A percentile compares a stretch with the other conserved stretches of the same genome.
phyloP scores from a whole-genome alignment of 768 basidiomycete species.

The Agrocybe chaxingu region DNA sequence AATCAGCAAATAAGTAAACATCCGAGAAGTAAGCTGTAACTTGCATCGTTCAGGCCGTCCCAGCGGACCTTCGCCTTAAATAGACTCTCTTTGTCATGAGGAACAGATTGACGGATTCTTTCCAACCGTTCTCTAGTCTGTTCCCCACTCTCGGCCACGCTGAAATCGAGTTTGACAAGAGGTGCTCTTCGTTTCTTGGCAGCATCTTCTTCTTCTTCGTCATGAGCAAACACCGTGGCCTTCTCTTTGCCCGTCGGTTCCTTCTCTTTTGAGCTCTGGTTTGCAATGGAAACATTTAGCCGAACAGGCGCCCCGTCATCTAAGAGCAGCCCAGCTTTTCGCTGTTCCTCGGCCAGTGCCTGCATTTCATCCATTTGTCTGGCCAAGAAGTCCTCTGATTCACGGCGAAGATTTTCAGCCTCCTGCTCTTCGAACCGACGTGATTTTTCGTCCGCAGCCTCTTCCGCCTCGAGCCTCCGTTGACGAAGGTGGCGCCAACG shows the following conservation, averaged over 20 bases:
- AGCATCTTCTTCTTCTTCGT: slow-evolving; percentile 87
- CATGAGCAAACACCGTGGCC: slow-evolving; percentile 68
- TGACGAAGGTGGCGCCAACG: slow-evolving; percentile 84
- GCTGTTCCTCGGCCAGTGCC: slow-evolving; percentile 84
- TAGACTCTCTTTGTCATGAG: slow-evolving; percentile 71
- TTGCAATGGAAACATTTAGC: slow-evolving; percentile 71
- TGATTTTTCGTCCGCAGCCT: slow-evolving; percentile 81
- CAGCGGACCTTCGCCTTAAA: slow-evolving; percentile 88
- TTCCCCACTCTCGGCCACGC: slow-evolving; percentile 74
- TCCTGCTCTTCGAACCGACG: slow-evolving; percentile 82
- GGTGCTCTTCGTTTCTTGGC: slow-evolving; percentile 80
- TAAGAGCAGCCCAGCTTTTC: slow-evolving; percentile 84
- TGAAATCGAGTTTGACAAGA: slow-evolving; percentile 88
- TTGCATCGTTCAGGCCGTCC: slow-evolving; percentile 87
- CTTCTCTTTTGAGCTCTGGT: slow-evolving; percentile 42
- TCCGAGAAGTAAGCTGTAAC: slow-evolving; percentile 19
- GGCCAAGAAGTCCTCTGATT: slow-evolving; percentile 92
- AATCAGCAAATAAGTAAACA: slow-evolving; percentile 1
- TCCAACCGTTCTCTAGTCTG: slow-evolving; percentile 79
- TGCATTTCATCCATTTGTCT: slow-evolving; percentile 97
- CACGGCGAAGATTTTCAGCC: slow-evolving; percentile 79
- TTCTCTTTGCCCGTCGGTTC: slow-evolving; percentile 45
- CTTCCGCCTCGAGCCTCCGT: slow-evolving; percentile 71
- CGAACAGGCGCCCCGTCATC: slow-evolving; percentile 92
- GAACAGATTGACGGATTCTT: slow-evolving; percentile 72